Conservation (phyloP, 2,329 filamentous ascomycete genomes). For the Tolypocladium pustulatum region DNA sequence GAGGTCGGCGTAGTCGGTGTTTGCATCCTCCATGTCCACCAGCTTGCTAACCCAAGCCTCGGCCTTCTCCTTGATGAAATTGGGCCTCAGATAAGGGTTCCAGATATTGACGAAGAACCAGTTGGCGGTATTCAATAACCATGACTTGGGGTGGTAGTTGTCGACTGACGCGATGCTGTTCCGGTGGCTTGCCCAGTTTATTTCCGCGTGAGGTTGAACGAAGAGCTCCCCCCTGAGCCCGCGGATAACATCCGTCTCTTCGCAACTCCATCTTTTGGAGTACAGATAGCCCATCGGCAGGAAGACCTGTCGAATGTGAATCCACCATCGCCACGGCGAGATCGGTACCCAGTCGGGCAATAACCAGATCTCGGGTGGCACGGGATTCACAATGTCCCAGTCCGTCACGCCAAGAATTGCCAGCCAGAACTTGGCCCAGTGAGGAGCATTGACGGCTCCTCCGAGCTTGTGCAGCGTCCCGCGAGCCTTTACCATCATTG, state of each 20-base stretch:
- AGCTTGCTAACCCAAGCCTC: conserved; percentile 76
- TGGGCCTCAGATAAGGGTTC: conserved; percentile 63
- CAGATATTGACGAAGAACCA: conserved; percentile 71
- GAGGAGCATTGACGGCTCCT: conserved; percentile 72
- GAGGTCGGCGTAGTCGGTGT: conserved; percentile 77
- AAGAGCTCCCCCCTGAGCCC: conserved; percentile 75
- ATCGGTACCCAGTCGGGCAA: conserved; percentile 85
- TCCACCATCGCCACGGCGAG: conserved; percentile 93
- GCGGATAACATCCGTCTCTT: conserved; percentile 62
- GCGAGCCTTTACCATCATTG: conserved; percentile 76
- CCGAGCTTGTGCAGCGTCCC: conserved; percentile 75
- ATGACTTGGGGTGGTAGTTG: conserved; percentile 89
- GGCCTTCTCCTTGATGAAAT: conserved; percentile 55
- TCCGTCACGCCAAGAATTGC: conserved; percentile 69
- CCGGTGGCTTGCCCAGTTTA: conserved; percentile 67
- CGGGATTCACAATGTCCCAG: conserved; percentile 92
- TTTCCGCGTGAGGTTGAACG: conserved; percentile 63
- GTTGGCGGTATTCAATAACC: conserved; percentile 69
- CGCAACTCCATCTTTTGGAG: conserved; percentile 71
- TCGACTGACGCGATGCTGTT: conserved; percentile 73
- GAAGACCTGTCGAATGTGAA: conserved; percentile 96
- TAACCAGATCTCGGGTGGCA: conserved; percentile 89
- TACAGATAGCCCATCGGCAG: conserved; percentile 85
- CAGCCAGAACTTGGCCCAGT: conserved; percentile 98
- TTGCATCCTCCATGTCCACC: conserved; percentile 84